These are phyloP conservation scores for Dactylellina cionopaga DNA, from an alignment of 2,329 filamentous ascomycete species.

Conservation along the genomic window DNA sequence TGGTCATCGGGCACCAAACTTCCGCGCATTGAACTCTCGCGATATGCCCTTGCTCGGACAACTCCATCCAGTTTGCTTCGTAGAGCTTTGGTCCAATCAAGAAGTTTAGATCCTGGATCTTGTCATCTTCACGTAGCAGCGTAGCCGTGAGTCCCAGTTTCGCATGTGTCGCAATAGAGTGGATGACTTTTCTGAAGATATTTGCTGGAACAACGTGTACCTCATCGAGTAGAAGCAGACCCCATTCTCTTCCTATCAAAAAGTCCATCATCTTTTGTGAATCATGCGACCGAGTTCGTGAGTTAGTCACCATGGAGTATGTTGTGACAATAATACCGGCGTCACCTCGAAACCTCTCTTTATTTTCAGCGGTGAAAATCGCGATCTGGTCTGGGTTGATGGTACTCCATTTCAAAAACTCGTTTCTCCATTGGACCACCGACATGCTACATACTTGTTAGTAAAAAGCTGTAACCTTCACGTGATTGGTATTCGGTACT, in stretches of 20 bases:
- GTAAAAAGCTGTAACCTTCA: background rate
- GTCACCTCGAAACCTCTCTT: slow-evolving; percentile 83
- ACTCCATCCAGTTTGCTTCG: slow-evolving; percentile 99
- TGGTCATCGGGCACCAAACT: slow-evolving; percentile 99
- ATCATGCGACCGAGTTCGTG: slow-evolving; percentile 85
- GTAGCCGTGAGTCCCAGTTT: slow-evolving; percentile 96
- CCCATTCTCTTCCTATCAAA: slow-evolving; percentile 89
- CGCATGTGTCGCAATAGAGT: slow-evolving; percentile 90
- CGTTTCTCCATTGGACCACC: slow-evolving; percentile 93
- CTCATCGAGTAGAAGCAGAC: slow-evolving; percentile 94
- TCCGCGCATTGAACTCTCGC: slow-evolving; percentile 97
- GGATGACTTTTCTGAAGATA: slow-evolving; percentile 94
- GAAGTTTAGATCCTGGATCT: slow-evolving; percentile 97
- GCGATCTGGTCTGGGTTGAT: slow-evolving; percentile 93
- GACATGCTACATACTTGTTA: slow-evolving; percentile 71
- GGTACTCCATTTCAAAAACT: slow-evolving; percentile 99
- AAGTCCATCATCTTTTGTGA: slow-evolving; percentile 98
- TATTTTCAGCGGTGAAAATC: slow-evolving; percentile 93
- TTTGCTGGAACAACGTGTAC: slow-evolving; percentile 97
- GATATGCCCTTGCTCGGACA: slow-evolving; percentile 95
- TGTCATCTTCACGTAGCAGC: slow-evolving; percentile 93
- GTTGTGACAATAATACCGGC: slow-evolving; percentile 97
- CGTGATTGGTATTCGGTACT: background rate
- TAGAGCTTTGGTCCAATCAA: slow-evolving; percentile 96
- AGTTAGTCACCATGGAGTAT: slow-evolving; percentile 98